Evolutionary conservation across 2,329 filamentous ascomycete genomes (phyloP), one percentile per base, ranked within the genome.

Genomic region (Curvularia sp.): DNA sequence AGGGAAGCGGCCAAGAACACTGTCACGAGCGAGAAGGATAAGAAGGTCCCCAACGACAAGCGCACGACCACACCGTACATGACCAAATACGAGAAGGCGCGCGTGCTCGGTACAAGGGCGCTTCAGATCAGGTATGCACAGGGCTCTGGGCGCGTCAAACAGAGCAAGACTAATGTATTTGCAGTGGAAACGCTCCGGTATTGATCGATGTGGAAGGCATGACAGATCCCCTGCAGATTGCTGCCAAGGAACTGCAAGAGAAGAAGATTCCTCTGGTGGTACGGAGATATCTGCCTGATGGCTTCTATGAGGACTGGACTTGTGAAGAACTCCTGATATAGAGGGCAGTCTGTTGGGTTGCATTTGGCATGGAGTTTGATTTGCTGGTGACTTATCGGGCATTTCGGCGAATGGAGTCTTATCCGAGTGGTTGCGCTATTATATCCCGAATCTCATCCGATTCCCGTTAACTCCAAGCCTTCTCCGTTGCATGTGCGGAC

Each of bases 241-340:
- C 95, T 23, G 91, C 97, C 78, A 98, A 98, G 81, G 95, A 99
- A 81, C 83, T 99, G 77, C 88, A 92, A 65, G 93, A 98, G 82
- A 98, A 98, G 86, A 99, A 99, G 86, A 97, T 99, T 54, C 95
- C 95, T 23, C 80, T 99, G 60, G 95, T 99, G 56, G 91, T 99
- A 65, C 87, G 95, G 77, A 87, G 95, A 74, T 99, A 98, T 81
- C 86, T 99, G 76, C 95, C 95, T 21, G 95, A 99, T 81, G 95
- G 95, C 82, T 97, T 87, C 92, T 98, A 98, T 79, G 95, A 99
- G 84, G 95, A 99, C 79, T 99, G 95, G 95, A 96, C 93, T 34
- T 97, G 93, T 80, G 95, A 98, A 80, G 95, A 99, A 80, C 84
- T 98, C 65, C 85, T 97, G 57, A 69, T 66, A 47, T 75, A 60